Evolutionary conservation across 1,284 basidiomycete genomes (phyloP).

Genomic region (Trichosporon sp.): DNA sequence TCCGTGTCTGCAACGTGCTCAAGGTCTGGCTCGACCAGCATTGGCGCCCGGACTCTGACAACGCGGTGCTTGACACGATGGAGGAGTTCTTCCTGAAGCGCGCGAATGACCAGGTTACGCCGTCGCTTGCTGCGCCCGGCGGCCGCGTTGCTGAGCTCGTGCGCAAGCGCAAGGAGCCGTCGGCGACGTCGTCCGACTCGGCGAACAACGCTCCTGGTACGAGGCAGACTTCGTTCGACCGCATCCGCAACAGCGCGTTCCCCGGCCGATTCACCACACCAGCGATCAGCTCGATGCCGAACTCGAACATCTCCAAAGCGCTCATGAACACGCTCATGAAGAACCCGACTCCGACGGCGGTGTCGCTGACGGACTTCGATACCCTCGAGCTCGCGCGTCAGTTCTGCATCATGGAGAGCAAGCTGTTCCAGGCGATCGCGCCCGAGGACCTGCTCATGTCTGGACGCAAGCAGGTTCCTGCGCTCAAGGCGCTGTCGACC

Average conservation of each 20-base stretch:
- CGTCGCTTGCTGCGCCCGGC: constrained; percentile 48
- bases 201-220: constrained; percentile 22
- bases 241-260: constrained; percentile 25
- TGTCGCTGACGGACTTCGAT: constrained; percentile 88
- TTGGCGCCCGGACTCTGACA: constrained; percentile 74
- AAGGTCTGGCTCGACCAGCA: constrained; percentile 90
- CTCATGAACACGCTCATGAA: constrained; percentile 63
- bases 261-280: constrained; percentile 24
- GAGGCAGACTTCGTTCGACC: constrained; percentile 32
- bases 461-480: constrained; percentile 72
- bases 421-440: constrained; percentile 82
- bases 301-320: constrained; percentile 79
- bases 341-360: constrained; percentile 61
- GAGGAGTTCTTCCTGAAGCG: constrained; percentile 46
- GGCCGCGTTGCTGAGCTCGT: constrained; percentile 47
- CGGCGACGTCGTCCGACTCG: constrained; percentile 26
- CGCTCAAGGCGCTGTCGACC: constrained; percentile 84
- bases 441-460: constrained; percentile 88
- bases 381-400: constrained; percentile 90
- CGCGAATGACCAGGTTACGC: constrained; percentile 43
- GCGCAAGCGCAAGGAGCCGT: constrained; percentile 33
- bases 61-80: constrained; percentile 54
- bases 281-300: constrained; percentile 41
- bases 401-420: constrained; percentile 88
- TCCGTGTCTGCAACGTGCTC: constrained; percentile 87